phyloP scores from a whole-genome alignment of 306 rosid genomes.

The Cucurbita argyrosperma region DNA sequence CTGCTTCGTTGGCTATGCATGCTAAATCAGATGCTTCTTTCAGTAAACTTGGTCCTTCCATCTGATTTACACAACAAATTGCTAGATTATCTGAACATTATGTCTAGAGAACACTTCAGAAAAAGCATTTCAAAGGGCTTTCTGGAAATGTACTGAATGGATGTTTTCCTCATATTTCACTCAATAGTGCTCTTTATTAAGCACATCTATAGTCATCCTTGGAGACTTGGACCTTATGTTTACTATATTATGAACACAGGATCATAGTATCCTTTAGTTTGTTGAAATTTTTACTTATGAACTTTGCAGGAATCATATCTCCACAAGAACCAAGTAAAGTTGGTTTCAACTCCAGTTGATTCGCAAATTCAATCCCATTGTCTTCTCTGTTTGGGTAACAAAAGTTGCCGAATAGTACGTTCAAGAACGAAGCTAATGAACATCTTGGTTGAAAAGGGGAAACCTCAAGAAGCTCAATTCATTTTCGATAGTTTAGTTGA shows the following conservation, averaged over 20 bases:
- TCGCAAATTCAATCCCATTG: constrained; percentile 33
- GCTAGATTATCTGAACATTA: background rate
- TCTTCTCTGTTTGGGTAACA: constrained; percentile 41
- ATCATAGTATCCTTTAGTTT: background rate
- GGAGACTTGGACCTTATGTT: background rate
- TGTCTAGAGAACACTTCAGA: background rate
- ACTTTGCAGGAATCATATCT: constrained; percentile 28
- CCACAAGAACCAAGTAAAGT: constrained; percentile 24
- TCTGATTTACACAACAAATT: background rate
- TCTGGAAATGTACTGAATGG: background rate
- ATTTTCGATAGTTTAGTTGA: constrained; percentile 50
- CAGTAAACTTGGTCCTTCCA: background rate
- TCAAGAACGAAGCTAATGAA: constrained; percentile 84
- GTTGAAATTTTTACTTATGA: constrained; percentile 10
- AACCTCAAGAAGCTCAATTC: constrained; percentile 64
- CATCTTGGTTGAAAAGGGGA: constrained; percentile 40
- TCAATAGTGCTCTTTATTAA: background rate
- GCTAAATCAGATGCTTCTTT: background rate
- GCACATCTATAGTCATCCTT: background rate
- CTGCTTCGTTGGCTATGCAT: background rate
- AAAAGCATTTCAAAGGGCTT: background rate
- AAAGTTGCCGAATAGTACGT: constrained; percentile 59
- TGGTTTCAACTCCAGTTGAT: constrained; percentile 31
- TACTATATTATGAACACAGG: background rate
- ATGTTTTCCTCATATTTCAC: background rate